Conservation (phyloP, 345 rosid species). For the Rhodomyrtus tomentosa region DNA sequence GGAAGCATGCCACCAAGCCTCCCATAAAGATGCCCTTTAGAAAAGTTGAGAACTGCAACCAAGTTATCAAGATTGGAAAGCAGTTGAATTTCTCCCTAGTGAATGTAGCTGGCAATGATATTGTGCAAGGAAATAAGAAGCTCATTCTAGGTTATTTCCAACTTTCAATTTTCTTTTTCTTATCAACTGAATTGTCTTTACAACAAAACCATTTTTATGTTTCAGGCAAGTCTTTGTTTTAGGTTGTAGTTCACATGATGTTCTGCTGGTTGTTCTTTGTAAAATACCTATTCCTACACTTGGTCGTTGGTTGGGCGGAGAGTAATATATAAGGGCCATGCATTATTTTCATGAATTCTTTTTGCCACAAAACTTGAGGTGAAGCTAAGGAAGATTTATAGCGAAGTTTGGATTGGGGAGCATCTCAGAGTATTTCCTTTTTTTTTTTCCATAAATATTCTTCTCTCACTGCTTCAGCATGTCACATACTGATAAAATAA, state of each 20-base stretch:
- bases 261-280: not conserved
- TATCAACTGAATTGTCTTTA: not conserved
- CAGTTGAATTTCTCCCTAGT: slow-evolving; percentile 74
- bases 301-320: not conserved
- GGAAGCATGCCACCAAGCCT: slow-evolving; percentile 79
- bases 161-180: not conserved
- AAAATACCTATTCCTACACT: not conserved
- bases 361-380: not conserved
- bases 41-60: slow-evolving; percentile 87
- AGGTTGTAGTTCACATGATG: not conserved
- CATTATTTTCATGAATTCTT: not conserved
- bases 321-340: not conserved
- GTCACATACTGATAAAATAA: not conserved
- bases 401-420: not conserved
- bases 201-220: not conserved
- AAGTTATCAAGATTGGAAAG: slow-evolving; percentile 70
- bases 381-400: not conserved
- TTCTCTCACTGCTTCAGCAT: not conserved
- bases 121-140: slow-evolving; percentile 89
- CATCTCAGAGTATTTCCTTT: not conserved
- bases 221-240: not conserved
- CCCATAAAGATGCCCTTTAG: slow-evolving; percentile 92
- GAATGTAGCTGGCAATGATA: slow-evolving; percentile 94
- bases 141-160: slow-evolving; percentile 48
- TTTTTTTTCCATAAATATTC: not conserved